Base-by-base conservation (phyloP, 208 protist species). In the Trypanosoma mega region DNA sequence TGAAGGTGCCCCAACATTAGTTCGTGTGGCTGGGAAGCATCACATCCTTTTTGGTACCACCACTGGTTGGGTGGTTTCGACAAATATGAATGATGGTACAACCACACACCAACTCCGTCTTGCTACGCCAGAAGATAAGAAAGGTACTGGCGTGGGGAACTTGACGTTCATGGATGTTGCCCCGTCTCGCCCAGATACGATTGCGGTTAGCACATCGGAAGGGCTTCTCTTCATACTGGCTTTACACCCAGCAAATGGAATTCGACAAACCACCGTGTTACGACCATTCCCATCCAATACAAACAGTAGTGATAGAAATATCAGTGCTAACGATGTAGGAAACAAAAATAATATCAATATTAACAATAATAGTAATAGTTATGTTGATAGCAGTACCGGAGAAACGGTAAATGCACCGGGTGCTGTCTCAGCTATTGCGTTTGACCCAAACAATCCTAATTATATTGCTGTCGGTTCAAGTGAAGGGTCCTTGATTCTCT, bases 1-100 rank as follows among this genome's bases (percentile, higher is more conserved):
- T 33, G 81, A 90, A 48, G 89, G 89, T 30, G 74, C 51, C 37
- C 81, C 85, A 3, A 76, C 68, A 1, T 75, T 78, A 36, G 79
- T 96, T 73, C 84, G 79, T 47, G 67, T 96, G 2, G 84, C 82
- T 12, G 89, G 89, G 5, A 92, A 85, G 48, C 70, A 91, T 44
- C 89, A 95, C 52, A 49, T 92, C 26, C 16, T 95, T 6, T 84
- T 81, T 47, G 89, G 83, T 54, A 95, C 85, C 9, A 80, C 50
- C 44, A 86, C 65, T 23, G 89, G 89, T 0, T 79, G 77, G 12
- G 24, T 95, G 11, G 76, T 92, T 48, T 92, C 89, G 20, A 62
- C 85, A 12, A 96, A 93, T 70, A 82, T 80, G 21, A 82, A 80
- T 37, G 71, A 84, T 31, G 78, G 83, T 1, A 31, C 64, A 20